A percentile compares a stretch with the other conserved stretches of the same genome.
These are phyloP conservation scores for Metarhizium anisopliae DNA, from an alignment of 2,329 filamentous ascomycete genomes.

Conservation along the genomic window DNA sequence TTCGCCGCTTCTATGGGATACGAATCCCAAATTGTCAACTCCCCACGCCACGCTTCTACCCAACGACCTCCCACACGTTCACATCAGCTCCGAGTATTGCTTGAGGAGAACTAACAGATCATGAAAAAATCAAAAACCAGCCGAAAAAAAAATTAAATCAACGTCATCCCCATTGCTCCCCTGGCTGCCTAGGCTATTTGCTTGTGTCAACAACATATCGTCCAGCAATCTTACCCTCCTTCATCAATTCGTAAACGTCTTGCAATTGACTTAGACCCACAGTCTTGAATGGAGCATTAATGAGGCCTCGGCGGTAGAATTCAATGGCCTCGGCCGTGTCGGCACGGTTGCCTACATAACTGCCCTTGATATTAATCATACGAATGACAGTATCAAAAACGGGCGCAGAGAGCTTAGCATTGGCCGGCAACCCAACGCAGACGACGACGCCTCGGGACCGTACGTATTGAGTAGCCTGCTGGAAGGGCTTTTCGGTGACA, in stretches of 20 bases:
- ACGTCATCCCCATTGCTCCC: background rate
- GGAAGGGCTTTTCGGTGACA: constrained; percentile 85
- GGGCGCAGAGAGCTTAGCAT: constrained; percentile 70
- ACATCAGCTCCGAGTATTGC: background rate
- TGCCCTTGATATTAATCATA: constrained; percentile 89
- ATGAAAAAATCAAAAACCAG: background rate
- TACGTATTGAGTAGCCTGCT: constrained; percentile 85
- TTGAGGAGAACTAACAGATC: background rate
- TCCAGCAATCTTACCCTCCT: constrained; percentile 62
- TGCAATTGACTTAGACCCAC: constrained; percentile 73
- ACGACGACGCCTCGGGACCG: constrained; percentile 75
- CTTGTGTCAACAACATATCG: constrained; percentile 72
- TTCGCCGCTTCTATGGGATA: too few species aligned
- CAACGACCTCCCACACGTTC: too few species aligned
- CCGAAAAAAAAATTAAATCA: background rate
- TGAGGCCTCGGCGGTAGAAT: constrained; percentile 75
- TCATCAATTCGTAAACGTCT: constrained; percentile 70
- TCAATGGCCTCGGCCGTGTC: constrained; percentile 85
- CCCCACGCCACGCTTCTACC: background rate
- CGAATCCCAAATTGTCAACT: background rate
- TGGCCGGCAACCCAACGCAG: constrained; percentile 79
- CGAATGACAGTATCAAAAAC: constrained; percentile 83
- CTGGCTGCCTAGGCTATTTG: constrained; percentile 32
- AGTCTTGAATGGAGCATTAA: constrained; percentile 81
- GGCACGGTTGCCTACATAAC: constrained; percentile 86